Base-by-base conservation (phyloP, 495 filamentous ascomycete genomes). In the Bacidia rubella region DNA sequence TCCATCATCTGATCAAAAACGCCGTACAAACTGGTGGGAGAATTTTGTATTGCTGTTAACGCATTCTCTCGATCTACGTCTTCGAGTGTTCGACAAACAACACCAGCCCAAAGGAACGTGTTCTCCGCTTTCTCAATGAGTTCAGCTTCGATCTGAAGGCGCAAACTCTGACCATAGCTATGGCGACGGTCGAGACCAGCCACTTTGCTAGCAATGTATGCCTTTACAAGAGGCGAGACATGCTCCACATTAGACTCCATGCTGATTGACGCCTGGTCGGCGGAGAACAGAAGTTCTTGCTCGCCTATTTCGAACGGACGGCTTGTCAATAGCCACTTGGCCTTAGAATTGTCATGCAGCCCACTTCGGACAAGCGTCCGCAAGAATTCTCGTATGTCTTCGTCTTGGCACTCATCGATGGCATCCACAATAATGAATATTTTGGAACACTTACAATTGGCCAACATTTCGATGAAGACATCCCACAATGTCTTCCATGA, bases 91-190 rank as follows among this genome's bases (percentile, higher is more conserved):
- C 61, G 48, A 21, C 58, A 62, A 22, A 65, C 56, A 38, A 67
- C 58, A 54, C 64, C 62, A 43, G 57, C 65, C 60, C 62, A 67
- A 25, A 67, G 58, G 45, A 67, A 67, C 3, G 64, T 67, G 35
- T 49, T 53, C 52, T 66, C 55, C 17, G 62, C 58, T n/a, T 66
- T 64, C 42, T 24, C 53, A n/a, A 40, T 47, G 19, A 67, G 38
- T 43, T 62, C 25, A 15, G 55, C 11, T 47, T 35, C 45, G 10
- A 64, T 50, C 21, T 40, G 27, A 12, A 41, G 44, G 27, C 25
- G n/a, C 2, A 24, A 50, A 15, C 50, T 46, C 23, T 44, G 48
- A 24, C 55, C 42, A 57, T 63, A 58, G 15, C 40, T 46, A 21
- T 60, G 56, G 41, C 7, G 12, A 27, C 60, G 40, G 40, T 25